These are phyloP conservation scores for Annulohypoxylon truncatum DNA, from an alignment of 2,329 filamentous ascomycete genomes.

Conservation along the genomic window DNA sequence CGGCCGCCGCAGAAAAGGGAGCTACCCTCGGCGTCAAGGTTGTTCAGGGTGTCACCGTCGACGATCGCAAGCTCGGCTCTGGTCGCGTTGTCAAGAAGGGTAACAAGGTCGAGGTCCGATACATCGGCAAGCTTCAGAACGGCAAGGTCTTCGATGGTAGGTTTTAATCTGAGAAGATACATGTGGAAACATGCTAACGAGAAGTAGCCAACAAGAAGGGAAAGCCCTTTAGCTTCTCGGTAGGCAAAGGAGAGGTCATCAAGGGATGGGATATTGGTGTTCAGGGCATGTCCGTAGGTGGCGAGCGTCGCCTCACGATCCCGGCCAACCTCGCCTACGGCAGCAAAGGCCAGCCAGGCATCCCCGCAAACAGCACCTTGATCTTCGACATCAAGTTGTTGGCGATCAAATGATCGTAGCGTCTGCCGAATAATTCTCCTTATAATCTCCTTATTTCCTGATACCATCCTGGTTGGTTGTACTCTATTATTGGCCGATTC, in stretches of 20 bases:
- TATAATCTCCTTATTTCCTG: conserved; percentile 37
- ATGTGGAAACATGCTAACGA: conserved; percentile 39
- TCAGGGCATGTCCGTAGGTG: conserved; percentile 90
- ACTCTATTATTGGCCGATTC: conserved; percentile 41
- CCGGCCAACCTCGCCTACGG: conserved; percentile 91
- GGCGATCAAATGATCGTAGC: conserved; percentile 76
- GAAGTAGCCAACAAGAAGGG: conserved; percentile 94
- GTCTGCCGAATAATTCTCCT: conserved; percentile 15
- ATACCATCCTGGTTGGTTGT: conserved; percentile 48
- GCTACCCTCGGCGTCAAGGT: conserved; percentile 76
- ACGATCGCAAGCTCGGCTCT: conserved; percentile 92
- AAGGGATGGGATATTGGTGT: conserved; percentile 98
- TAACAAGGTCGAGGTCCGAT: conserved; percentile 91
- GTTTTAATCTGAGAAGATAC: conserved; percentile 58
- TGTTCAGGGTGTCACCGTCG: conserved; percentile 89
- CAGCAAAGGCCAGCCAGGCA: conserved; percentile 82
- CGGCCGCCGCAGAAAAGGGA: conserved; percentile 65
- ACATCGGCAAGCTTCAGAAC: conserved; percentile 96
- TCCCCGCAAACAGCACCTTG: conserved; percentile 90
- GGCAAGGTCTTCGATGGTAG: conserved; percentile 95
- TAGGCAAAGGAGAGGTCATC: conserved; percentile 95
- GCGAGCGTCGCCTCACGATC: conserved; percentile 92
- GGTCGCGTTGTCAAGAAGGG: conserved; percentile 90
- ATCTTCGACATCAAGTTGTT: conserved; percentile 92
- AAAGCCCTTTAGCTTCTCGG: conserved; percentile 96